Evolutionary conservation across 768 basidiomycete species (phyloP), one percentile per base, ranked within the genome.

Genomic region (Leccinum longicurvipes): DNA sequence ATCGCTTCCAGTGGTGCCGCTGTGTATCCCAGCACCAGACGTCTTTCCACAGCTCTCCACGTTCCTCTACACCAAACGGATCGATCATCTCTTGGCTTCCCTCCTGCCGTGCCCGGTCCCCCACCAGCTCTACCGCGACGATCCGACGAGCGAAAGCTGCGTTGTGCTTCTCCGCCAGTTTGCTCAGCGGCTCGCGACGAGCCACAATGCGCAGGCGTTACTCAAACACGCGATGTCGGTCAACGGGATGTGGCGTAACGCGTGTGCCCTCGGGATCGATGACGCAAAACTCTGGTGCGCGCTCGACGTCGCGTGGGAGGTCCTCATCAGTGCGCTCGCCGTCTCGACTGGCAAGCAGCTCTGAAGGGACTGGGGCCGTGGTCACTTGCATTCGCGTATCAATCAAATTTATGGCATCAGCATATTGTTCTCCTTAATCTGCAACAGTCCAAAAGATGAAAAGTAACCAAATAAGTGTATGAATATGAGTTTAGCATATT

Each of bases 61-160:
- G 0, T 91, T 80, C 75, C 75, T 93, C 60, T 90, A 93, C 73
- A 80, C 79, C 25, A 84, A 87, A 65, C 79, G 82, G 58, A 74
- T 84, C 25, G 74, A 74, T 49, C 59, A 71, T n/a, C 79, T 92
- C 53, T 75, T 92, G 36, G 76, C 75, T 24, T 73, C 81, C 0
- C 82, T 92, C 49, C 76, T 92, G 59, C 89, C 89, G 23, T 64
- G 55, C 72, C 53, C 68, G 17, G 45, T 64, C 14, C 68, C 71
- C 61, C 51, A 52, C 3, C 42, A 53, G 4, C 62, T 71, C 10
- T 73, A 63, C 15, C 56, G 44, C 1, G 67, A 52, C 2, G 67
- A 71, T 21, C 69, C 71, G 2, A 47, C 51, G 5, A 64, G 53
- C 48, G 58, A 67, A 8, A 28, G 25, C 4, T 62, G 61, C 2